phyloP scores from a whole-genome alignment of 129 eudicot genomes.

The Arctium lappa region DNA sequence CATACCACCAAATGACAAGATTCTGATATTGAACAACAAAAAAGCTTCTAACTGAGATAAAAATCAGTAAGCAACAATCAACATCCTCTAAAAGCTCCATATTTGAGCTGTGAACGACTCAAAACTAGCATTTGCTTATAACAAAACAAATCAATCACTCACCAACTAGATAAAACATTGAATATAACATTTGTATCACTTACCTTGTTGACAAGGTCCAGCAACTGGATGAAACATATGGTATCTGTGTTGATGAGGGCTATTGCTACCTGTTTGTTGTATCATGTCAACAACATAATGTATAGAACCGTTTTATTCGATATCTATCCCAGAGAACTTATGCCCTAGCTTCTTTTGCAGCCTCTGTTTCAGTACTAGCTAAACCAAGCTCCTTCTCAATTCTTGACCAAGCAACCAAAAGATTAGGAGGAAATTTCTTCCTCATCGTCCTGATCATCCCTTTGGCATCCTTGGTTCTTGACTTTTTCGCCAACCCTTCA shows the following conservation, averaged over 20 bases:
- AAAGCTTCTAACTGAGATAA: constrained; percentile 18
- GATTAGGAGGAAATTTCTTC: constrained; percentile 70
- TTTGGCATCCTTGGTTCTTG: constrained; percentile 52
- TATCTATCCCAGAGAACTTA: constrained; percentile 4
- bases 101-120: constrained; percentile 23
- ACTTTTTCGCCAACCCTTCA: constrained; percentile 60
- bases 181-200: constrained; percentile 18
- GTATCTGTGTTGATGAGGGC: background rate
- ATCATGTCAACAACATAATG: constrained; percentile 15
- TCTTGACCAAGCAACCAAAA: constrained; percentile 63
- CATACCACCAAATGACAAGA: constrained; percentile 12
- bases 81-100: constrained; percentile 18
- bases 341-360: constrained; percentile 17
- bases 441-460: constrained; percentile 72
- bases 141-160: constrained; percentile 22
- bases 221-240: background rate
- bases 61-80: constrained; percentile 7
- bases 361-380: constrained; percentile 23
- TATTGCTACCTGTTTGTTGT: constrained; percentile 2
- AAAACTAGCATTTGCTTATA: constrained; percentile 19
- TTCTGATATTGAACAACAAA: constrained; percentile 16
- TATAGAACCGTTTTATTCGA: constrained; percentile 18
- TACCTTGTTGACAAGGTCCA: constrained; percentile 17
- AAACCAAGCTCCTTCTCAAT: constrained; percentile 71
- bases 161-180: constrained; percentile 5